phyloP scores from a whole-genome alignment of 257 asterid genomes.

The Marsdenia floribunda region DNA sequence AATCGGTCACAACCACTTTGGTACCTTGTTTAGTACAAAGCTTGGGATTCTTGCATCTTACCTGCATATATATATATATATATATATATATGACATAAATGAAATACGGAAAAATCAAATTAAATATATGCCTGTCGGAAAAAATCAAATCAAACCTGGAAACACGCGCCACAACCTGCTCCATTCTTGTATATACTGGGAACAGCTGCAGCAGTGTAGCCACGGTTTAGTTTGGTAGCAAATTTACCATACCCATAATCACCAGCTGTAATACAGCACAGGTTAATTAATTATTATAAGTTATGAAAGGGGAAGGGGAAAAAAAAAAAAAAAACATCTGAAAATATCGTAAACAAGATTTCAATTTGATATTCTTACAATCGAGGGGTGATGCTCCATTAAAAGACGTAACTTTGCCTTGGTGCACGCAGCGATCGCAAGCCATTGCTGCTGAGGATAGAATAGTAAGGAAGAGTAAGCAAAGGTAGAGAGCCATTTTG shows the following conservation, averaged over 20 bases:
- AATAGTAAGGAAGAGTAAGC: slow-evolving; percentile 25
- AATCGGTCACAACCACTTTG: slow-evolving; percentile 46
- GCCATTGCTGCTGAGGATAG: slow-evolving; percentile 49
- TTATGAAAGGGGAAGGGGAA: too few relatives aligned
- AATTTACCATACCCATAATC: slow-evolving; percentile 73
- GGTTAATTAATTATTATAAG: too few relatives aligned
- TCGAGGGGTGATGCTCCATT: slow-evolving; percentile 41
- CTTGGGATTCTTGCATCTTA: slow-evolving; percentile 48
- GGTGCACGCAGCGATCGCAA: slow-evolving; percentile 66
- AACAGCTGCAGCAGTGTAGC: slow-evolving; percentile 64
- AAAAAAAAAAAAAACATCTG: too few relatives aligned
- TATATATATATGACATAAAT: too few relatives aligned
- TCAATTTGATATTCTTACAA: slow-evolving; percentile 30
- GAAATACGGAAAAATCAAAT: neutral
- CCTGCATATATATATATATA: slow-evolving; percentile 26
- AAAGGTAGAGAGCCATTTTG: slow-evolving; percentile 8
- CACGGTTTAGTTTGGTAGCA: slow-evolving; percentile 47
- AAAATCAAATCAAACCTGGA: slow-evolving; percentile 39
- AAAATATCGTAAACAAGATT: neutral
- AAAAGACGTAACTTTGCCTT: slow-evolving; percentile 47
- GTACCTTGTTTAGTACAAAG: slow-evolving; percentile 52
- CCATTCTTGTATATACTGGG: slow-evolving; percentile 60
- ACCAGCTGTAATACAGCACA: slow-evolving; percentile 46
- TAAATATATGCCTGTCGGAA: neutral
- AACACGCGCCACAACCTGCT: slow-evolving; percentile 89